These are phyloP conservation scores for Xylariaceae sp. DNA, from an alignment of 2,329 filamentous ascomycete species.

Conservation along the genomic window DNA sequence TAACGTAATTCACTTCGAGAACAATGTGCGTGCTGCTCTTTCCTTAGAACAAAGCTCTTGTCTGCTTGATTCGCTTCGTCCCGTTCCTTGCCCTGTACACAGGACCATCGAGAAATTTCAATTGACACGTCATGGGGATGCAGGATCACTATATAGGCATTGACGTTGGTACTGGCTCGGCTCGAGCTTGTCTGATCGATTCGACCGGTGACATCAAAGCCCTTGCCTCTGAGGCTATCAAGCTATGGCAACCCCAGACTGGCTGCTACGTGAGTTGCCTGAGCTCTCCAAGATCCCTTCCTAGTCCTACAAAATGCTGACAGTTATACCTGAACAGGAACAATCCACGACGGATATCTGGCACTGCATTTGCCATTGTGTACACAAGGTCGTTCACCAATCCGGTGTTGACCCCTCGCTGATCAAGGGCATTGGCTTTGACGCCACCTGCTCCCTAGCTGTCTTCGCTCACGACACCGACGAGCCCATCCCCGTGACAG, in stretches of 20 bases:
- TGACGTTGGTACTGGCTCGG: slow-evolving; percentile 94
- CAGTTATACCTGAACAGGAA: slow-evolving; percentile 55
- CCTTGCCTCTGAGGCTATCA: slow-evolving; percentile 70
- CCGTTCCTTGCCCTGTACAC: no score
- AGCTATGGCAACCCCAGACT: slow-evolving; percentile 72
- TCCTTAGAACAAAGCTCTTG: no score
- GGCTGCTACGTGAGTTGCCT: slow-evolving; percentile 63
- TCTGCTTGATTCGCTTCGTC: no score
- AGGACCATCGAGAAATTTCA: slow-evolving; percentile 2
- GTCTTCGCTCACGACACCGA: slow-evolving; percentile 88
- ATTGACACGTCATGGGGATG: slow-evolving; percentile 21
- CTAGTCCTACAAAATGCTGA: neutral
- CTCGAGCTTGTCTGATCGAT: slow-evolving; percentile 93
- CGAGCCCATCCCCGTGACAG: slow-evolving; percentile 86
- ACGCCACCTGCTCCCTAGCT: slow-evolving; percentile 95
- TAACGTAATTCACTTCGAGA: slow-evolving; percentile 31
- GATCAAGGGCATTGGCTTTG: slow-evolving; percentile 90
- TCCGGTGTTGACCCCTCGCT: slow-evolving; percentile 71
- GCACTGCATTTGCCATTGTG: slow-evolving; percentile 86
- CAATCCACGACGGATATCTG: slow-evolving; percentile 98
- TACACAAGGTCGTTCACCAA: slow-evolving; percentile 76
- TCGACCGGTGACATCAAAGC: slow-evolving; percentile 81
- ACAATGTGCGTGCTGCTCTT: slow-evolving; percentile 30
- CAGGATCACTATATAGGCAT: slow-evolving; percentile 73
- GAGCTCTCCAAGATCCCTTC: neutral